Evolutionary conservation across 805 yeast species (phyloP).

Genomic region (Zygotorulaspora danielsina): DNA sequence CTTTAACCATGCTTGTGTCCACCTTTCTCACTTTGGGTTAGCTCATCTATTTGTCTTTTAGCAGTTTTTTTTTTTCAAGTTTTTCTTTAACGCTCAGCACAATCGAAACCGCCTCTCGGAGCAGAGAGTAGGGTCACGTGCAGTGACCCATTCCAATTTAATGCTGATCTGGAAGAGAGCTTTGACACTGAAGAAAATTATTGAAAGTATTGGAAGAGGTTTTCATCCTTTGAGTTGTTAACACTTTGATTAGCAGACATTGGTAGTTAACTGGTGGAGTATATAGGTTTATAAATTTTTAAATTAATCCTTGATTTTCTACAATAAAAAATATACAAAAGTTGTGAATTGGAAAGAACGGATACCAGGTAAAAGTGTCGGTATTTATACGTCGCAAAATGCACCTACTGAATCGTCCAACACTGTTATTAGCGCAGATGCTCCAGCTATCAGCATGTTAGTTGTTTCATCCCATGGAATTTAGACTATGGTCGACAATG

Average conservation of each 20-base stretch:
- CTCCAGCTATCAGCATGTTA: not conserved
- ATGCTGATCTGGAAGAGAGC: too few relatives aligned
- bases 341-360: too few relatives aligned
- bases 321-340: too few relatives aligned
- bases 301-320: too few relatives aligned
- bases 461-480: not conserved
- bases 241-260: too few relatives aligned
- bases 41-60: not conserved
- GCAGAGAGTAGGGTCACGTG: too few relatives aligned
- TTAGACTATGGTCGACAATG: not conserved
- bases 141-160: too few relatives aligned
- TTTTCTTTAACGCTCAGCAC: not conserved
- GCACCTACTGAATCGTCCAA: not conserved
- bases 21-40: not conserved
- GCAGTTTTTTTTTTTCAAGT: not conserved
- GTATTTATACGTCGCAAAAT: not conserved
- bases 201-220: too few relatives aligned
- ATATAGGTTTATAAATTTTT: too few relatives aligned
- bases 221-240: too few relatives aligned
- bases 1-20: conserved; percentile 29
- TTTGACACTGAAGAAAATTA: too few relatives aligned
- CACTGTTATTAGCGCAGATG: not conserved
- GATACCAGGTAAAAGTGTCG: not conserved
- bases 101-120: not conserved
- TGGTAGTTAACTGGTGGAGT: too few relatives aligned